Evolutionary conservation across 106 monocot genomes (phyloP).

Genomic region (Gastrodia elata): DNA sequence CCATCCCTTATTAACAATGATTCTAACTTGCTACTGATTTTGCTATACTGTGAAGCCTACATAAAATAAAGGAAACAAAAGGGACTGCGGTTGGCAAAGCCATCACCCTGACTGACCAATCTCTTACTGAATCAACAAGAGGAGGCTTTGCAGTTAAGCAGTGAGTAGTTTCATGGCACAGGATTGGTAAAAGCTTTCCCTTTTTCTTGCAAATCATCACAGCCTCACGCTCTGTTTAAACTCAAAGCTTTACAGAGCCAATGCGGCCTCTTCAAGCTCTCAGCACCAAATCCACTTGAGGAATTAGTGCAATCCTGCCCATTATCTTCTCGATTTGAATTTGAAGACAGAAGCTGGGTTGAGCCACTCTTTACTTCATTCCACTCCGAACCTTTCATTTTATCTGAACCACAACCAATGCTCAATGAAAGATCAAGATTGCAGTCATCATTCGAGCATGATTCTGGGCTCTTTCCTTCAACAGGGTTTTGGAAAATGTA

Average conservation of each 20-base stretch:
- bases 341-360: conserved; percentile 4
- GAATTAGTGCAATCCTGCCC: neutral
- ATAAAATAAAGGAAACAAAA: neutral
- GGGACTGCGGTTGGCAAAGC: neutral
- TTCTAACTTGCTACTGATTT: neutral
- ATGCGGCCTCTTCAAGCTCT: conserved; percentile 18
- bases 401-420: conserved; percentile 25
- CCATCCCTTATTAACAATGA: neutral
- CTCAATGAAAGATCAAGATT: conserved; percentile 48
- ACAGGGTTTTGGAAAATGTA: conserved; percentile 9
- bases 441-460: conserved; percentile 25
- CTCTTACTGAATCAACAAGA: neutral
- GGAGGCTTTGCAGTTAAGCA: neutral
- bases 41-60: neutral
- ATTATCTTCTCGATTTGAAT: conserved; percentile 2
- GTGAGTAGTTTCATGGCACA: neutral
- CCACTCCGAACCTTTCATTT: conserved; percentile 22
- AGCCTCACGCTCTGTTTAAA: conserved; percentile 23
- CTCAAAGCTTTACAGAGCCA: conserved; percentile 26
- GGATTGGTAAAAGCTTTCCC: neutral
- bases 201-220: neutral
- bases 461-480: neutral
- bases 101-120: neutral
- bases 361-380: conserved; percentile 4
- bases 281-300: conserved; percentile 11